Base-by-base conservation (phyloP, 306 rosid genomes). In the Lithocarpus polystachyus region DNA sequence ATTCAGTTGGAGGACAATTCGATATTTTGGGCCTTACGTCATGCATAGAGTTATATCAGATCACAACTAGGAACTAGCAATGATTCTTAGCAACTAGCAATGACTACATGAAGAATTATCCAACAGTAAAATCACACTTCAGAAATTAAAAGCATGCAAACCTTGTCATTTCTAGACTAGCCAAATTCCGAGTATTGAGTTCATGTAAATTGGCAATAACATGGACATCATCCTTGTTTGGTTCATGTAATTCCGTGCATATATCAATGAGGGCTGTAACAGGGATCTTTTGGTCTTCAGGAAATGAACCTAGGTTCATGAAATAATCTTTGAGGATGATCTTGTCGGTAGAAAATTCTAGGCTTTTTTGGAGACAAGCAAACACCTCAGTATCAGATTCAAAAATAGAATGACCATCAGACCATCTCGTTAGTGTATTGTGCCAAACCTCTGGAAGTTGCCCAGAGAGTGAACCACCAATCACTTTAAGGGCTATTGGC, bases 281-380 rank as follows among this genome's bases (percentile, higher is more conserved):
- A 73, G 83, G 79, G 5, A 87, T 87, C 59, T 79, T 84, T 52
- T 43, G 79, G 69, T 81, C 82, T 62, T 75, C 85, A 1, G 87
- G 90, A 72, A 87, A 84, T 31, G 81, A 84, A 37, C 82, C 82
- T 14, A 87, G 75, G 75, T 86, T 87, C 53, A 81, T 5, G 78
- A 86, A 86, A 75, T 83, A 70, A 56, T 86, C 82, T 72, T 82
- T 82, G 54, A 68, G 55, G 24, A 40, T 51, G 17, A 12, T 72
- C 48, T 69, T 37, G 20, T 72, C 71, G 9, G 60, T 78, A 67
- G 65, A 72, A n/a, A 67, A 80, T 51, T 86, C 86, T 52, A 86
- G 24, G 72, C 74, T 79, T 77, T 79, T 77, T 74, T 73, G 56
- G 7, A 80, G 84, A 73, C 77, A 62, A 11, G 20, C 17, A 67